Base-by-base conservation (phyloP, 768 basidiomycete species). In the Calocera cornea region DNA sequence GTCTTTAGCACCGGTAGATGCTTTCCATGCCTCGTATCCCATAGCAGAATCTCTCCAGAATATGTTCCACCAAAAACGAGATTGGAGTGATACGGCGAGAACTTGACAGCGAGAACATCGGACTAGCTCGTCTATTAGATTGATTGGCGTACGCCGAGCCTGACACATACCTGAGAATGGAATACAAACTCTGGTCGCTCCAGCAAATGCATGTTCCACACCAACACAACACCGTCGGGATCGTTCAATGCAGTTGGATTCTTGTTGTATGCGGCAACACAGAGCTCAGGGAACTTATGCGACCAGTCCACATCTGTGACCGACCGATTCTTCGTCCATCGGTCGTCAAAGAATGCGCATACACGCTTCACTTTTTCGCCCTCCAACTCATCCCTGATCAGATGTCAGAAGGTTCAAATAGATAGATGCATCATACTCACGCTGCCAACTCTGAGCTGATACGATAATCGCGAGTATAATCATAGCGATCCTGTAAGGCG, bases 271-370 rank as follows among this genome's bases (percentile, higher is more conserved):
- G 97, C 90, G 0, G 97, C 94, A 22, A 91, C 91, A 68, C 88
- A 90, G 29, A 99, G 84, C 77, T 99, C 97, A 7, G 94, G 95
- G 73, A 92, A 98, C 95, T 97, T 97, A 1, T 92, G 92, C 64
- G 95, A 97, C 97, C 97, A 99, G 73, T 97, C 95, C 14, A 97
- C 81, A 71, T 92, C 93, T 0, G 97, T 99, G 69, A 99, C 91
- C 5, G 95, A 95, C 65, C 97, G 81, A 74, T 95, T 94, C 77
- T 90, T 92, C 5, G 89, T 89, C 77, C 91, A 90, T 60, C 90
- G 83, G 74, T 97, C 92, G 73, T 97, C 95, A 71, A 82, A 87
- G 79, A 98, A 98, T 54, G 89, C 87, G 72, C 95, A 97, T n/a
- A 95, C 81, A n/a, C 87, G 83, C 75, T 95, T 94, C 44, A 97